Evolutionary conservation across 306 rosid species (phyloP), one percentile per base, ranked within the genome.

Genomic region (Pterocarpus santalinus): DNA sequence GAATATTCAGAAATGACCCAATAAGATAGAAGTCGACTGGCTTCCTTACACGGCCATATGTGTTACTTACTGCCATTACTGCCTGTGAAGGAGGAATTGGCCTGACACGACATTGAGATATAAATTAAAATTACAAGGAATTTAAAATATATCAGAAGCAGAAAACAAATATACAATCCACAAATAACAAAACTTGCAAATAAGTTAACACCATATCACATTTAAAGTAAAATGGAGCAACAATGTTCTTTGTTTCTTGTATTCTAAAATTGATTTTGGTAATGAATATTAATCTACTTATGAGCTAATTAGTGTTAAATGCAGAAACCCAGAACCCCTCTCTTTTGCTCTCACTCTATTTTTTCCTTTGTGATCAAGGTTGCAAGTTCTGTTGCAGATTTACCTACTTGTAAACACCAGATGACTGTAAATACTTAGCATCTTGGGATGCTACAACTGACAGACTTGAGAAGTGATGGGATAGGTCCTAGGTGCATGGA

Each of bases 1-100:
- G 94, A 87, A 88, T 88, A 68, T 83, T 82, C 55, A 83, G 83
- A 82, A 95, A 92, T 80, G 90, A 82, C 49, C 98, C 96, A 38
- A 95, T 88, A 65, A 89, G 91, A 80, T 86, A 84, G 82, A 93
- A 95, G 86, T 89, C 87, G 85, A 90, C 84, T 16, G 99, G 93
- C 83, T 90, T 92, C 83, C 97, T 90, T 56, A 91, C 98, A 77
- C 99, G 98, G 72, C 99, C 97, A 80, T 93, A 93, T 66, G 86
- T 82, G 72, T 95, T 95, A 79, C 94, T 90, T 65, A 93, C 94
- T 17, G 99, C 98, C 98, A 93, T 89, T 73, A 93, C 99, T 32
- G 97, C 97, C 81, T 88, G 99, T 53, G 99, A 90, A 56, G 99
- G 99, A 86, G 99, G 97, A 77, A 89, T 75, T 83, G 96, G 87